phyloP scores from a whole-genome alignment of 257 asterid genomes.

The Handroanthus guayacan region DNA sequence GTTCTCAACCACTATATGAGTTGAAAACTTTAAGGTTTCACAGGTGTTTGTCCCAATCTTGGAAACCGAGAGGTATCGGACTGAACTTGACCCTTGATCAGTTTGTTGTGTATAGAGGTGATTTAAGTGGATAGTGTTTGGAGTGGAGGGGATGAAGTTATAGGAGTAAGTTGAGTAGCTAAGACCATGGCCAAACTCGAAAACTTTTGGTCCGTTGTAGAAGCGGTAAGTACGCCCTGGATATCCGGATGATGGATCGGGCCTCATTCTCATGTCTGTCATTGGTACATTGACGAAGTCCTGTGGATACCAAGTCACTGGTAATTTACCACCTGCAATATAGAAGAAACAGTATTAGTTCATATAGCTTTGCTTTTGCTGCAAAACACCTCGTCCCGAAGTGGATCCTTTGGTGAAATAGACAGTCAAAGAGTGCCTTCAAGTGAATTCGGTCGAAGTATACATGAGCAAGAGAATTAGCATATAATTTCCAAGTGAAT shows the following conservation, averaged over 20 bases:
- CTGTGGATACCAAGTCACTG: slow-evolving; percentile 88
- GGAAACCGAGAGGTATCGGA: slow-evolving; percentile 46
- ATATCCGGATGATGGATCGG: slow-evolving; percentile 65
- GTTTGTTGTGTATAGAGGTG: slow-evolving; percentile 29
- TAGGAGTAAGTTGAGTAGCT: slow-evolving; percentile 77
- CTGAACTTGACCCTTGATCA: slow-evolving; percentile 30
- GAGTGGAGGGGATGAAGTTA: slow-evolving; percentile 50
- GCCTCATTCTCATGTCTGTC: slow-evolving; percentile 94
- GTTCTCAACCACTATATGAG: slow-evolving; percentile 62
- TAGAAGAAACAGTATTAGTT: not conserved
- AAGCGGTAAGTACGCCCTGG: slow-evolving; percentile 83
- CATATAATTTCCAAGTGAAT: too few species aligned
- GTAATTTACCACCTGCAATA: slow-evolving; percentile 74
- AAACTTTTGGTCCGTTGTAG: slow-evolving; percentile 72
- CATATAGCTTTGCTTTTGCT: not conserved
- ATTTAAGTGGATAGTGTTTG: slow-evolving; percentile 56
- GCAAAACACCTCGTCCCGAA: too few species aligned
- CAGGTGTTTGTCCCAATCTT: slow-evolving; percentile 53
- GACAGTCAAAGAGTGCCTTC: too few species aligned
- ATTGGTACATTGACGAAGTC: slow-evolving; percentile 64
- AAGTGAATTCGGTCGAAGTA: too few species aligned
- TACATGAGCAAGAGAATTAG: too few species aligned
- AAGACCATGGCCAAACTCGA: slow-evolving; percentile 75
- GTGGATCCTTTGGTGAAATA: too few species aligned
- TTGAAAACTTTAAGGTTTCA: slow-evolving; percentile 59